These are phyloP conservation scores for Bocquillonia castaneifolia DNA, from an alignment of 441 rosid genomes.

Conservation along the genomic window DNA sequence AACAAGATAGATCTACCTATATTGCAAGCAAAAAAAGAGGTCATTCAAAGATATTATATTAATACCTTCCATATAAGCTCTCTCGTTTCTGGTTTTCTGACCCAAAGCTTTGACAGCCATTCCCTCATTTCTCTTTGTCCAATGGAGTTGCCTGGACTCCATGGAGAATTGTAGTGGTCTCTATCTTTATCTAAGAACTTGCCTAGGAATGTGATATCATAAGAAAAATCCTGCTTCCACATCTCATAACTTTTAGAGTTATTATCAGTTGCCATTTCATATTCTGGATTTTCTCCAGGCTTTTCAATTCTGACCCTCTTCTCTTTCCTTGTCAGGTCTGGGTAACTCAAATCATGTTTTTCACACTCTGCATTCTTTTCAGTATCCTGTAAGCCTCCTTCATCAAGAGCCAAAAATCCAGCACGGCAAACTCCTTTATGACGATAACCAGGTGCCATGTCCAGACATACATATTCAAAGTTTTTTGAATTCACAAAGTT, in stretches of 20 bases:
- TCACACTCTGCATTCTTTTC: slow-evolving; percentile 33
- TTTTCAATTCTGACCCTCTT: slow-evolving; percentile 54
- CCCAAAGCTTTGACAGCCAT: slow-evolving; percentile 87
- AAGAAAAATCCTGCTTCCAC: slow-evolving; percentile 61
- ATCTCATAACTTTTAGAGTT: slow-evolving; percentile 40
- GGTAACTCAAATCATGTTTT: slow-evolving; percentile 39
- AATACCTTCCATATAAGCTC: slow-evolving; percentile 88
- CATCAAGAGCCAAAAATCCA: slow-evolving; percentile 83
- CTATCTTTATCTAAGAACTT: slow-evolving; percentile 71
- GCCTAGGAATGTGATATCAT: slow-evolving; percentile 60
- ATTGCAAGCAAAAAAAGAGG: slow-evolving; percentile 8
- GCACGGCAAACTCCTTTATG: slow-evolving; percentile 97
- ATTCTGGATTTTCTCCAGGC: slow-evolving; percentile 32
- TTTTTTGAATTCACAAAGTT: slow-evolving; percentile 83
- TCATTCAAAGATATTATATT: neutral
- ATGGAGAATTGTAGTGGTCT: slow-evolving; percentile 82
- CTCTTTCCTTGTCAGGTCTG: slow-evolving; percentile 72
- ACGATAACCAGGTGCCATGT: slow-evolving; percentile 91
- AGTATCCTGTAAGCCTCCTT: slow-evolving; percentile 34
- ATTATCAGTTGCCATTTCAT: slow-evolving; percentile 32
- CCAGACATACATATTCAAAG: slow-evolving; percentile 85
- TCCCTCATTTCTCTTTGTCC: slow-evolving; percentile 96
- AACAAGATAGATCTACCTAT: slow-evolving; percentile 6
- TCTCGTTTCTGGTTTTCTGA: slow-evolving; percentile 67
- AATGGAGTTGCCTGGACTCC: slow-evolving; percentile 83